phyloP scores from a whole-genome alignment of 2,329 filamentous ascomycete species.

The Fusarium austroafricanum region DNA sequence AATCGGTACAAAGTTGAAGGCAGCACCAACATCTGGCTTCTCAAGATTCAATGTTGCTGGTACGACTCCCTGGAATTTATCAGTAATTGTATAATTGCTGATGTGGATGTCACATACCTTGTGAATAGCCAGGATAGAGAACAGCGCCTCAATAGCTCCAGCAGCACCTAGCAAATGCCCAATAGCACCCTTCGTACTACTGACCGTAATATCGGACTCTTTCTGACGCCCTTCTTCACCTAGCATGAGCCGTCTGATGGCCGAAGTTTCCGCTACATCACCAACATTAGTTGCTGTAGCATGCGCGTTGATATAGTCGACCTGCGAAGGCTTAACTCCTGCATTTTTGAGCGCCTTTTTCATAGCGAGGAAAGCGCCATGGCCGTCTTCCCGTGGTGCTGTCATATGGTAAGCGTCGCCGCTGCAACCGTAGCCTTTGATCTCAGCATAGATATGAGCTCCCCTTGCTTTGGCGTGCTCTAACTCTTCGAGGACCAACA shows the following conservation, averaged over 20 bases:
- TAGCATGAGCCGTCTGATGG: slow-evolving; percentile 81
- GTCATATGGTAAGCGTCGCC: slow-evolving; percentile 96
- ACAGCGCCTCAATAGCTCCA: slow-evolving; percentile 89
- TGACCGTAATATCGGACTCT: slow-evolving; percentile 79
- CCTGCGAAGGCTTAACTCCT: slow-evolving; percentile 71
- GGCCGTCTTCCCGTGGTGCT: slow-evolving; percentile 83
- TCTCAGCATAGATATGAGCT: slow-evolving; percentile 87
- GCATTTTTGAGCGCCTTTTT: slow-evolving; percentile 81
- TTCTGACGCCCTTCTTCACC: slow-evolving; percentile 73
- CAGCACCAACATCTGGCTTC: slow-evolving; percentile 72
- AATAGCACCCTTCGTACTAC: slow-evolving; percentile 92
- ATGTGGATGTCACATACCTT: slow-evolving; percentile 69
- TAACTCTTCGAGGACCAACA: slow-evolving; percentile 88
- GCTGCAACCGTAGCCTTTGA: slow-evolving; percentile 89
- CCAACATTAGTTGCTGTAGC: slow-evolving; percentile 89
- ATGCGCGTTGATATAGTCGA: slow-evolving; percentile 96
- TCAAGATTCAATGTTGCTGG: slow-evolving; percentile 90
- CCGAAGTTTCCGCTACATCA: slow-evolving; percentile 87
- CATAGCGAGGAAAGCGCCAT: slow-evolving; percentile 88
- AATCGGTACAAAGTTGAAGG: slow-evolving; percentile 87
- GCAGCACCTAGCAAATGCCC: slow-evolving; percentile 93
- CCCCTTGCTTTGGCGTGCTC: slow-evolving; percentile 85
- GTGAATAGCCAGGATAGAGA: slow-evolving; percentile 81
- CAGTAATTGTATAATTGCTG: not conserved
- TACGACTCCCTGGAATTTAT: slow-evolving; percentile 72